phyloP scores from a whole-genome alignment of 805 yeast genomes.

The Kurtzmaniella cleridarum region DNA sequence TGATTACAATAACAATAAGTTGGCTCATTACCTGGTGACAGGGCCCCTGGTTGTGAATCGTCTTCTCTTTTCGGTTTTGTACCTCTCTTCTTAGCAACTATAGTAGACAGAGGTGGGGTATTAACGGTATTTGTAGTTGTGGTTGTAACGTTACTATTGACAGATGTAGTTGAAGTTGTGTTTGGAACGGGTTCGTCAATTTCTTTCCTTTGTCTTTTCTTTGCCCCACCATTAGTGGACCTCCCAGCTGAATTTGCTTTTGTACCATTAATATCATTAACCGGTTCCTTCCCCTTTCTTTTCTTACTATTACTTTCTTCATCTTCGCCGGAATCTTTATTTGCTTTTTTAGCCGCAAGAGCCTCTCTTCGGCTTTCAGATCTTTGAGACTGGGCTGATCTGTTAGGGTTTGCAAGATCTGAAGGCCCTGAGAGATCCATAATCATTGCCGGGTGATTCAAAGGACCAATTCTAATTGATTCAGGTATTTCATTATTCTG shows the following conservation, averaged over 20 bases:
- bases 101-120: constrained; percentile 2
- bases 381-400: constrained; percentile 69
- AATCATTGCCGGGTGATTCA: constrained; percentile 88
- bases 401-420: constrained; percentile 26
- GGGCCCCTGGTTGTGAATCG: background rate
- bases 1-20: constrained; percentile 95
- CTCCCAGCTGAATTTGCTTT: constrained; percentile 13
- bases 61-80: constrained; percentile 20
- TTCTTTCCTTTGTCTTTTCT: constrained; percentile 13
- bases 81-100: constrained; percentile 13
- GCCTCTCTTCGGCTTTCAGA: constrained; percentile 90
- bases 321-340: constrained; percentile 31
- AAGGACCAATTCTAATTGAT: constrained; percentile 66
- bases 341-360: constrained; percentile 78
- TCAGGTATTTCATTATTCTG: constrained; percentile 79
- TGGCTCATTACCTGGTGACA: constrained; percentile 47
- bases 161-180: background rate
- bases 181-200: constrained; percentile 7
- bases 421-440: constrained; percentile 47
- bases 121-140: constrained; percentile 10
- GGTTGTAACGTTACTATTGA: constrained; percentile 10
- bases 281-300: constrained; percentile 12
- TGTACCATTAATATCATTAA: background rate
- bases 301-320: constrained; percentile 9
- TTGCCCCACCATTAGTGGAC: background rate